phyloP scores from a whole-genome alignment of 1,284 basidiomycete genomes.

The Neonothopanus nambi region DNA sequence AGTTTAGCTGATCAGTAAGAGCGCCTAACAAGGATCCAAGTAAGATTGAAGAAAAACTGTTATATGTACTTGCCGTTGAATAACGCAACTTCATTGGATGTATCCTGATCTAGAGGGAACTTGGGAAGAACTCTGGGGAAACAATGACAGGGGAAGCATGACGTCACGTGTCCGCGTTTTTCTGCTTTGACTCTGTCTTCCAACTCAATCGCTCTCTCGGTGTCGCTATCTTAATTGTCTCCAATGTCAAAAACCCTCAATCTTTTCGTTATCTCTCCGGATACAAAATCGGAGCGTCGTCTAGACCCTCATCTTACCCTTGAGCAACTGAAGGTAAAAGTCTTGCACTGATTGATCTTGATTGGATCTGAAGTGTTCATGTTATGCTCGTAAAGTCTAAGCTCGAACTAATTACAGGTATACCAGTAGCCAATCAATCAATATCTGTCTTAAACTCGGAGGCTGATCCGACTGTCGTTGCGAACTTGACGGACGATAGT shows the following conservation, averaged over 20 bases:
- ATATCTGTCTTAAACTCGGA: slow-evolving; percentile 68
- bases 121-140: no score
- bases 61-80: no score
- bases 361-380: slow-evolving; percentile 9
- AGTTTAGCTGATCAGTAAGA: no score
- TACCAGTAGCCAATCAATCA: slow-evolving; percentile 71
- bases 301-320: slow-evolving; percentile 76
- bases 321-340: slow-evolving; percentile 73
- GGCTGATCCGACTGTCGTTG: slow-evolving; percentile 51
- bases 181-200: background rate
- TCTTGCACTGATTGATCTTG: background rate
- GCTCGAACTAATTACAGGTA: slow-evolving; percentile 90
- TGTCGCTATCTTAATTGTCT: background rate
- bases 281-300: slow-evolving; percentile 85
- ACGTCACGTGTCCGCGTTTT: slow-evolving; percentile 4
- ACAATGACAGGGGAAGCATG: no score
- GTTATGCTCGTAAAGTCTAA: slow-evolving; percentile 62
- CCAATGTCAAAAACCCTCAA: slow-evolving; percentile 58
- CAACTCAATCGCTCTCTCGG: background rate
- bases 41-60: no score
- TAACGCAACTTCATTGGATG: no score
- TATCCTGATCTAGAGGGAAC: no score
- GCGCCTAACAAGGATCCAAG: no score
- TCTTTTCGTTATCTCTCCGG: slow-evolving; percentile 81
- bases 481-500: slow-evolving; percentile 63